Percentiles rank a stretch among this genome's conserved stretches.
Evolutionary conservation across 2,329 filamentous ascomycete species (phyloP).

Genomic region (Aspergillus sp.): DNA sequence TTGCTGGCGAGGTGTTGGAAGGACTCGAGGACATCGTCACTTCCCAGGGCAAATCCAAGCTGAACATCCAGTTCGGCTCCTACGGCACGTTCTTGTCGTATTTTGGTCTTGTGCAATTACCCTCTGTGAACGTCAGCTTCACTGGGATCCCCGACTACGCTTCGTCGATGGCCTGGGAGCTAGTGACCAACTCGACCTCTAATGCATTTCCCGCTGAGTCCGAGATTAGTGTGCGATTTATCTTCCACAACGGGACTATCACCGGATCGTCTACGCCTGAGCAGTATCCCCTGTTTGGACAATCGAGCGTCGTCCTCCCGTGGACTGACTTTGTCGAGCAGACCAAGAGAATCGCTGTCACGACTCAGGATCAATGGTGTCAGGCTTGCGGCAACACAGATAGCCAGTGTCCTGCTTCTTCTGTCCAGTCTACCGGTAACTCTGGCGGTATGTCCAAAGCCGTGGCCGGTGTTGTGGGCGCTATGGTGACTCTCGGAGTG

Average conservation of each 20-base stretch:
- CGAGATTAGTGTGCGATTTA: slow-evolving; percentile 54
- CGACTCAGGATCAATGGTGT: slow-evolving; percentile 65
- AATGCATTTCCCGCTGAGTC: slow-evolving; percentile 37
- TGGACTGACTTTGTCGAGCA: slow-evolving; percentile 62
- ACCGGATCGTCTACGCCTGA: slow-evolving; percentile 38
- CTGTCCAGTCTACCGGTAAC: slow-evolving; percentile 20
- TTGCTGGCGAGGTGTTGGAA: slow-evolving; percentile 57
- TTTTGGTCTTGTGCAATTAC: slow-evolving; percentile 53
- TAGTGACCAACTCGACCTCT: slow-evolving; percentile 46
- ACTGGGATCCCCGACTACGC: slow-evolving; percentile 77
- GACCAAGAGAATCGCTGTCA: slow-evolving; percentile 62
- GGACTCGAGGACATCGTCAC: slow-evolving; percentile 37
- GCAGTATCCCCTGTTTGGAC: slow-evolving; percentile 57
- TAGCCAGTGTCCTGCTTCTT: slow-evolving; percentile 54
- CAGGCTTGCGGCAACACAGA: slow-evolving; percentile 64
- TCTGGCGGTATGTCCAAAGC: slow-evolving; percentile 54
- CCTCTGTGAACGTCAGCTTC: slow-evolving; percentile 54
- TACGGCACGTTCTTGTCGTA: slow-evolving; percentile 57
- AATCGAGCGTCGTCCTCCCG: slow-evolving; percentile 48
- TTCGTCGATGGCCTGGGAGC: slow-evolving; percentile 72
- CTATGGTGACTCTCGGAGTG: slow-evolving; percentile 60
- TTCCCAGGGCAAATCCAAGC: slow-evolving; percentile 30
- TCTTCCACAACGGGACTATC: slow-evolving; percentile 58
- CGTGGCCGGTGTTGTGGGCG: slow-evolving; percentile 75
- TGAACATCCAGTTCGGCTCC: slow-evolving; percentile 54